Conservation (phyloP, 2,329 filamentous ascomycete species). For the Lasiodiplodia theobromae region DNA sequence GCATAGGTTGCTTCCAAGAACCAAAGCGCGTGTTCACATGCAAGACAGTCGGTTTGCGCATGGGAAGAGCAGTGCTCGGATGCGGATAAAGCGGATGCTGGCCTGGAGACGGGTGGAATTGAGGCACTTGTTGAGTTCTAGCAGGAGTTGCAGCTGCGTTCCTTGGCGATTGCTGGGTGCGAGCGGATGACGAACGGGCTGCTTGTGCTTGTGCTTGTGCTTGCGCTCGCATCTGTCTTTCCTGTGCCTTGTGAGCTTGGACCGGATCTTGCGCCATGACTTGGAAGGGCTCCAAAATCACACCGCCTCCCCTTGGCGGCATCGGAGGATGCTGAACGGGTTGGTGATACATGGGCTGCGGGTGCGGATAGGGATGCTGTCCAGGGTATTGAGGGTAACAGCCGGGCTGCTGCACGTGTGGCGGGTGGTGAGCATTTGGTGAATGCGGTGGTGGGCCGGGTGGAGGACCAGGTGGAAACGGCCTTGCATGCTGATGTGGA, state of each 20-base stretch:
- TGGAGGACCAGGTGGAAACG: conserved; percentile 34
- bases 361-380: conserved; percentile 40
- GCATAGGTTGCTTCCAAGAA: conserved; percentile 25
- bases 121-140: conserved; percentile 4
- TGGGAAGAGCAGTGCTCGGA: neutral
- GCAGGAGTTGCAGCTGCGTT: conserved; percentile 10
- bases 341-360: conserved; percentile 44
- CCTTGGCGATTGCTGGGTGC: conserved; percentile 12
- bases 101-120: conserved; percentile 1
- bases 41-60: conserved; percentile 9
- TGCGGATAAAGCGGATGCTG: conserved; percentile 17
- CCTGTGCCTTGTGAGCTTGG: conserved; percentile 44
- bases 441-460: conserved; percentile 41
- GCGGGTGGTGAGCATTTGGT: conserved; percentile 40
- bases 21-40: conserved; percentile 11
- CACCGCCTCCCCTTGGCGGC: conserved; percentile 34
- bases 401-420: conserved; percentile 41
- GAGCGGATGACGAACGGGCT: conserved; percentile 13
- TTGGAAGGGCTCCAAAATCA: conserved; percentile 58
- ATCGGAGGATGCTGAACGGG: conserved; percentile 42
- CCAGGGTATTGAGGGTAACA: conserved; percentile 43
- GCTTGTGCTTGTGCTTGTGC: conserved; percentile 33
- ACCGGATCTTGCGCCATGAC: conserved; percentile 54
- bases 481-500: conserved; percentile 39
- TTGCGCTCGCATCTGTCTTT: conserved; percentile 33